A percentile compares a stretch with the other conserved stretches of the same genome.
phyloP scores from a whole-genome alignment of 1,284 basidiomycete species.

The Cerrena zonata region DNA sequence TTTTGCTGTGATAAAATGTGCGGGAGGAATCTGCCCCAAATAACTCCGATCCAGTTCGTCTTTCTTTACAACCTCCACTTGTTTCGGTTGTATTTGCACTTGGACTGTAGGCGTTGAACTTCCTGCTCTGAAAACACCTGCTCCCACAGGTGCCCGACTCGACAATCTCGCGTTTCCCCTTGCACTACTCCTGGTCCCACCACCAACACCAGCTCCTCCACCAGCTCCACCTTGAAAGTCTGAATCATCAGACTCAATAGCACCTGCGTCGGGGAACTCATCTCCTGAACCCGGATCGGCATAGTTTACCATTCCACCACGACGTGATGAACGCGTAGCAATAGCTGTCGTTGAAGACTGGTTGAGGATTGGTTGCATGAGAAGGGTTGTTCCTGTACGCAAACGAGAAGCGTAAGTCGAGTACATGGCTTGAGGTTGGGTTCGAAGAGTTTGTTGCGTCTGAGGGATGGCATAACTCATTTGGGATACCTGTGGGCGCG shows the following conservation, averaged over 20 bases:
- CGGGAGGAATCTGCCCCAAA: constrained; percentile 80
- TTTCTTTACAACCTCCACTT: constrained; percentile 33
- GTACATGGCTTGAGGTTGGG: constrained; percentile 66
- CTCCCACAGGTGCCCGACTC: constrained; percentile 33
- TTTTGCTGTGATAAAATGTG: constrained; percentile 67
- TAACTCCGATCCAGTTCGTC: constrained; percentile 80
- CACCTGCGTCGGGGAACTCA: constrained; percentile 72
- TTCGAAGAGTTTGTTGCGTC: constrained; percentile 44
- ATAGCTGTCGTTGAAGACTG: constrained; percentile 29
- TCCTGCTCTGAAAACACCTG: constrained; percentile 29
- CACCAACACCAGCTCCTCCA: constrained; percentile 34
- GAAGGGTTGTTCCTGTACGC: constrained; percentile 83
- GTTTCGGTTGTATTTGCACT: constrained; percentile 6
- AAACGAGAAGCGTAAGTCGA: constrained; percentile 89
- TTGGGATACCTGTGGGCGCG: constrained; percentile 23
- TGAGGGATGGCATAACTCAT: constrained; percentile 12
- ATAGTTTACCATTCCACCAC: constrained; percentile 77
- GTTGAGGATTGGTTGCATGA: constrained; percentile 83
- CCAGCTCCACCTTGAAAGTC: constrained; percentile 35
- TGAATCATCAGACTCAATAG: constrained; percentile 70
- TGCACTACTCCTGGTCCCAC: constrained; percentile 39
- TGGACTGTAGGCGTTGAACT: constrained; percentile 18
- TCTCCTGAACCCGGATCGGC: constrained; percentile 82
- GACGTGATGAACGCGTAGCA: constrained; percentile 42
- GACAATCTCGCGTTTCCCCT: constrained; percentile 33